These are phyloP conservation scores for Fusarium subglutinans DNA, from an alignment of 2,329 filamentous ascomycete species.

Conservation along the genomic window DNA sequence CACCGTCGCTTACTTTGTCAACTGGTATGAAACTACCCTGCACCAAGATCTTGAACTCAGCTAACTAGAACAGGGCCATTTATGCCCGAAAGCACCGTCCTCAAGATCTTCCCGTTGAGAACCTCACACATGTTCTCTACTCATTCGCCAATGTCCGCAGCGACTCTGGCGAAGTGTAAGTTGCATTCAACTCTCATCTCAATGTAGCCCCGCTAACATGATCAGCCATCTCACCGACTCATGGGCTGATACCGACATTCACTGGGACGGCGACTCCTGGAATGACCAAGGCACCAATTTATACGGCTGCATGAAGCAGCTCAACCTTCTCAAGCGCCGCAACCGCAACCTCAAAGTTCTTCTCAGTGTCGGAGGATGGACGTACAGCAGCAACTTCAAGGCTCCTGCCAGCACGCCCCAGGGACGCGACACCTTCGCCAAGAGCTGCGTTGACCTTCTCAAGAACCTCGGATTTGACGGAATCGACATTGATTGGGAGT, in stretches of 20 bases:
- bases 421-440: constrained; percentile 77
- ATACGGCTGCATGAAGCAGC: constrained; percentile 89
- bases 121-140: constrained; percentile 90
- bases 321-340: constrained; percentile 81
- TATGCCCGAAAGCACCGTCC: constrained; percentile 88
- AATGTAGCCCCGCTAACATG: neutral
- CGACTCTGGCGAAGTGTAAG: constrained; percentile 81
- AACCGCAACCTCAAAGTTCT: constrained; percentile 88
- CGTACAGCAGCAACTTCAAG: constrained; percentile 87
- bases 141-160: constrained; percentile 87
- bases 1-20: constrained; percentile 78
- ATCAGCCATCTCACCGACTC: constrained; percentile 65
- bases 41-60: neutral
- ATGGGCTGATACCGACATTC: constrained; percentile 78
- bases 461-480: constrained; percentile 83
- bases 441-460: constrained; percentile 76
- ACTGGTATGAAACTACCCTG: constrained; percentile 59
- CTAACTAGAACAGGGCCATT: constrained; percentile 67
- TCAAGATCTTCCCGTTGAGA: constrained; percentile 80
- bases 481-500: constrained; percentile 76
- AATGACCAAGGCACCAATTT: constrained; percentile 80
- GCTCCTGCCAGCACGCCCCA: constrained; percentile 74
- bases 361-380: constrained; percentile 92
- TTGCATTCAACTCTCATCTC: neutral
- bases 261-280: constrained; percentile 74